phyloP scores from a whole-genome alignment of 2,329 filamentous ascomycete species.

The Aulographum hederae region DNA sequence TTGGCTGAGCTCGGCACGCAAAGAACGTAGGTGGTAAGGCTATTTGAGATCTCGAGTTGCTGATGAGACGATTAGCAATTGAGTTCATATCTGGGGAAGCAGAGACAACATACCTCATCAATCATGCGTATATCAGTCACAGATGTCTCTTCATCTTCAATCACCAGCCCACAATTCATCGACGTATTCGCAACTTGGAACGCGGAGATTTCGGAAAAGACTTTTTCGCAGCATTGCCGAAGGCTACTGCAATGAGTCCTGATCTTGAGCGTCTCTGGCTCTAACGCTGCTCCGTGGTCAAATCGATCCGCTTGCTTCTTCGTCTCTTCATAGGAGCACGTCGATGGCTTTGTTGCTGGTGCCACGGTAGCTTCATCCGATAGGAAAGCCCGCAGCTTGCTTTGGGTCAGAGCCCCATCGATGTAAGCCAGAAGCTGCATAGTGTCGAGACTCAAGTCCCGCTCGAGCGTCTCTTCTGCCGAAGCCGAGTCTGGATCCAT shows the following conservation, averaged over 20 bases:
- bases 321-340: conserved; percentile 1
- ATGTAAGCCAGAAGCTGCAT: conserved; percentile 62
- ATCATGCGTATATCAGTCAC: background rate
- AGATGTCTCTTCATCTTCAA: conserved; percentile 9
- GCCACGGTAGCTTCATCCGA: conserved; percentile 10
- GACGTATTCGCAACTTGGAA: conserved; percentile 3
- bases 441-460: conserved; percentile 59
- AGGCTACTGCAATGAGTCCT: background rate
- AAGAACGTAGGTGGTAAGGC: conserved; percentile 6
- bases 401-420: conserved; percentile 46
- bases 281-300: background rate
- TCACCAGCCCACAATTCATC: conserved; percentile 3
- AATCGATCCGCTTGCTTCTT: conserved; percentile 2
- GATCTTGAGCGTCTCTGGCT: conserved; percentile 1
- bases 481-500: conserved; percentile 39
- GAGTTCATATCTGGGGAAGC: background rate
- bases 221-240: background rate
- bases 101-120: background rate
- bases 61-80: background rate
- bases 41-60: background rate
- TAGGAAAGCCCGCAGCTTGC: conserved; percentile 46
- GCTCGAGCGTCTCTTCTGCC: conserved; percentile 56
- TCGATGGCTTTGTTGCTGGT: background rate
- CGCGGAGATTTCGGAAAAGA: background rate
- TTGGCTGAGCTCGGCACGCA: conserved; percentile 1